Conservation (phyloP, 139 green algal genomes). For the Chlamydomonas urium region DNA sequence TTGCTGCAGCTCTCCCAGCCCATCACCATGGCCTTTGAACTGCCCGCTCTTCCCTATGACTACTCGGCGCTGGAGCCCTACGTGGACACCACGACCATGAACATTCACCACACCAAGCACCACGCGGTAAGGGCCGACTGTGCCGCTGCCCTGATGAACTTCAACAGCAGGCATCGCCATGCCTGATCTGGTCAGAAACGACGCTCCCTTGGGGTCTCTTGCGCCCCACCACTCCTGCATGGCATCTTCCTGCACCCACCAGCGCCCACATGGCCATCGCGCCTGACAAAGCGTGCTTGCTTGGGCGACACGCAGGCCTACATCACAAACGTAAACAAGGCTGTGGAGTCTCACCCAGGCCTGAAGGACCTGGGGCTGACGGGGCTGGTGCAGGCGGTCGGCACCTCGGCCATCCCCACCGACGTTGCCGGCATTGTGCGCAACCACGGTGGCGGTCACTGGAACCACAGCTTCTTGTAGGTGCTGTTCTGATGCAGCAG, state of each 20-base stretch:
- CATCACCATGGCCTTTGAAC: constrained; percentile 52
- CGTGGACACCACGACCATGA: constrained; percentile 78
- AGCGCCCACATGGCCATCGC: too few species aligned
- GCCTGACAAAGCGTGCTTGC: not conserved
- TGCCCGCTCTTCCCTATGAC: constrained; percentile 65
- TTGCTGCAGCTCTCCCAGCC: too few species aligned
- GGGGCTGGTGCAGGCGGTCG: constrained; percentile 45
- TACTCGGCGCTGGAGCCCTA: constrained; percentile 70
- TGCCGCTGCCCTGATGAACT: too few species aligned
- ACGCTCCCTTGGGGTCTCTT: too few species aligned
- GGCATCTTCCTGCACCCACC: too few species aligned
- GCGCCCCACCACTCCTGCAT: too few species aligned
- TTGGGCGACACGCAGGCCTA: constrained; percentile 39
- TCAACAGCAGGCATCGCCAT: too few species aligned
- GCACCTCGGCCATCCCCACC: constrained; percentile 44
- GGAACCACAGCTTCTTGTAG: constrained; percentile 64
- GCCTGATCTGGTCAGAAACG: too few species aligned
- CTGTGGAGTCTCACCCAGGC: constrained; percentile 62
- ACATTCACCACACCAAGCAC: constrained; percentile 76
- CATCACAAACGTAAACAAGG: constrained; percentile 75
- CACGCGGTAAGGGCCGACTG: constrained; percentile 59
- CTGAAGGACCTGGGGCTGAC: constrained; percentile 52
- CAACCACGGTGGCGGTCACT: constrained; percentile 60
- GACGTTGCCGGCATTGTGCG: constrained; percentile 59
- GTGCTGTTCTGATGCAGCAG: constrained; percentile 9